A percentile compares a stretch with the other conserved stretches of the same genome.
phyloP scores from a whole-genome alignment of 306 rosid species.

The Acacia melanoxylon region DNA sequence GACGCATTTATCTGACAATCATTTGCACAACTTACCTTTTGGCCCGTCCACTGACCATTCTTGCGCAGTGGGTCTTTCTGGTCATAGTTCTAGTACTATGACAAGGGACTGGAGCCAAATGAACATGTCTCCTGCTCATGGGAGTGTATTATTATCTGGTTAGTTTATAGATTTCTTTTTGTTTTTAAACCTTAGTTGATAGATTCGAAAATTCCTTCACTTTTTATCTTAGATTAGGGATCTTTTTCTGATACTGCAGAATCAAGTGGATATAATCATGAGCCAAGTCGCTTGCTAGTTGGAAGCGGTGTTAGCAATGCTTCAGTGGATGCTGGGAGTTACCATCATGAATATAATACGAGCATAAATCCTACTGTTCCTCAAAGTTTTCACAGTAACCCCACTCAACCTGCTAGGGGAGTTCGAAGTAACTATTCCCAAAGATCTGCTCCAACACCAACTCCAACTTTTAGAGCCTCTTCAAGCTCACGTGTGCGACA shows the following conservation, averaged over 20 bases:
- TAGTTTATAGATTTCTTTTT: conserved; percentile 13
- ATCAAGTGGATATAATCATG: conserved; percentile 54
- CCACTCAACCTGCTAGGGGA: conserved; percentile 58
- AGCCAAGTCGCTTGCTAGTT: conserved; percentile 52
- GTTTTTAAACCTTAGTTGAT: background rate
- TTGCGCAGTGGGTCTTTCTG: conserved; percentile 50
- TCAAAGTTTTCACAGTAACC: conserved; percentile 53
- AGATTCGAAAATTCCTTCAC: conserved; percentile 1
- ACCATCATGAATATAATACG: conserved; percentile 57
- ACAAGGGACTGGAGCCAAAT: conserved; percentile 72
- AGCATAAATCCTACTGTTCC: conserved; percentile 52
- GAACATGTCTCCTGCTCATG: conserved; percentile 53
- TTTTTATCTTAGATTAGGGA: conserved; percentile 19
- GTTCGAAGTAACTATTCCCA: conserved; percentile 65
- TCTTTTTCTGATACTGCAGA: conserved; percentile 44
- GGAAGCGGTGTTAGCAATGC: conserved; percentile 61
- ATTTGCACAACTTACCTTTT: conserved; percentile 46
- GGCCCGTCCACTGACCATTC: conserved; percentile 54
- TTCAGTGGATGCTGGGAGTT: conserved; percentile 56
- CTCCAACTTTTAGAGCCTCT: conserved; percentile 64
- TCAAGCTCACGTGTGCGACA: conserved; percentile 66
- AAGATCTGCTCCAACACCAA: conserved; percentile 51
- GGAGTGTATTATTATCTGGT: conserved; percentile 59
- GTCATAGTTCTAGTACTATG: conserved; percentile 50
- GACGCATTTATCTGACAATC: conserved; percentile 57